A percentile compares a stretch with the other conserved stretches of the same genome.
phyloP scores from a whole-genome alignment of 805 yeast genomes.

The Nakazawaea siamensis region DNA sequence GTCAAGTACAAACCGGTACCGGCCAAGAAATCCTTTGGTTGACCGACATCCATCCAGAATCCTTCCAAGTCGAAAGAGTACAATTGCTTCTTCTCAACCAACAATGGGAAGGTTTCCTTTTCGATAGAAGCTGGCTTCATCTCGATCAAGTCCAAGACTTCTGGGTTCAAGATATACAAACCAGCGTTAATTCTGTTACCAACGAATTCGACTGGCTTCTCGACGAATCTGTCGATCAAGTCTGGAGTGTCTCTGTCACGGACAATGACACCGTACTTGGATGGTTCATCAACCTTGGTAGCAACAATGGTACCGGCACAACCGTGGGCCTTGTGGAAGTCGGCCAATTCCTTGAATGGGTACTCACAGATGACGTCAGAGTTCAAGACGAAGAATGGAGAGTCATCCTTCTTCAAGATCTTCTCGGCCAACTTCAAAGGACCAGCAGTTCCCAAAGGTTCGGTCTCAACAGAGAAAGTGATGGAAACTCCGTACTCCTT shows the following conservation, averaged over 20 bases:
- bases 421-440: constrained; percentile 96
- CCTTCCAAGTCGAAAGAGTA: constrained; percentile 98
- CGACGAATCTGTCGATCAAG: constrained; percentile 97
- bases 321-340: constrained; percentile 92
- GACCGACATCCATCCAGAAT: constrained; percentile 99
- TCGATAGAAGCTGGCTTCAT: constrained; percentile 98
- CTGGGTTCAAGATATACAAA: constrained; percentile 95
- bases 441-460: constrained; percentile 99
- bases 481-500: constrained; percentile 88
- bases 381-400: constrained; percentile 96
- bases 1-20: constrained; percentile 91
- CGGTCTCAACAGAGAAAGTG: constrained; percentile 97
- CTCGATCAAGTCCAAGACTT: constrained; percentile 92
- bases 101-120: constrained; percentile 97
- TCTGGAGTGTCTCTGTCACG: constrained; percentile 93
- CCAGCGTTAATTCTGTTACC: constrained; percentile 99
- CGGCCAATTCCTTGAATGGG: constrained; percentile 89
- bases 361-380: constrained; percentile 98
- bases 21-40: constrained; percentile 97
- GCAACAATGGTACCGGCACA: constrained; percentile 98
- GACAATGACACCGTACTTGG: constrained; percentile 98
- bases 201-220: constrained; percentile 98
- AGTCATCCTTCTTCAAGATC: constrained; percentile 84
- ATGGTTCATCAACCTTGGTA: constrained; percentile 98
- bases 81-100: constrained; percentile 81